Base-by-base conservation (phyloP, 805 yeast species). In the Ogataea pignaliae region DNA sequence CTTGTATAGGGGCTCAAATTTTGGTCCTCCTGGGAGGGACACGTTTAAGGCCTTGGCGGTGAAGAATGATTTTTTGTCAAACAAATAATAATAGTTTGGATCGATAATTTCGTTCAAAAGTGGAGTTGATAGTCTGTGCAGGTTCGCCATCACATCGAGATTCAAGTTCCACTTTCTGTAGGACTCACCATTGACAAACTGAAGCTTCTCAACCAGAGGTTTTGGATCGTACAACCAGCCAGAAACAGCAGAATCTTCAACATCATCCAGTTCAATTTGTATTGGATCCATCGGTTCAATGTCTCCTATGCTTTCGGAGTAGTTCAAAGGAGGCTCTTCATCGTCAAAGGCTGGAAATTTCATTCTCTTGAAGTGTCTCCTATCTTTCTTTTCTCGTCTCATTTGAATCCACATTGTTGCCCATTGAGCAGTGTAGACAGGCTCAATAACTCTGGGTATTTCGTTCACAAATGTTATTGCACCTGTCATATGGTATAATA, bases 381-480 rank as follows among this genome's bases (percentile, higher is more conserved):
- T 75, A 60, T 90, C 98, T 45, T 95, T 77, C 62, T 93, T 93
- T 60, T 93, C 98, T 39, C 91, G 73, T 56, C 97, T 78, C 99
- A 93, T 93, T 66, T 82, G 81, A 12, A 78, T 68, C 98, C 98
- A 93, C 70, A 80, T 75, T 1, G 95, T 74, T 1, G 96, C 90
- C 99, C 99, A 93, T 63, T 90, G 97, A 0, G 99, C 96, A 8
- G 75, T 76, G 60, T 87, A 93, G 1, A 89, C 83, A 0, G 97
- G 97, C 57, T 87, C 96, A 14, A 88, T 84, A 3, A 93, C 98
- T 53, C 95, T 71, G 0, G 98, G 97, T 3, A 78, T 73, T 60
- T 93, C 98, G 61, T 91, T 84, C 16, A 93, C 96, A 71, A 93
- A 89, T 0, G 99, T 88, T 15, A 93, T 84, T 12, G 99, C 97